Evolutionary conservation across 2,329 filamentous ascomycete species (phyloP), one percentile per base, ranked within the genome.

Genomic region (Colletotrichum falcatum): DNA sequence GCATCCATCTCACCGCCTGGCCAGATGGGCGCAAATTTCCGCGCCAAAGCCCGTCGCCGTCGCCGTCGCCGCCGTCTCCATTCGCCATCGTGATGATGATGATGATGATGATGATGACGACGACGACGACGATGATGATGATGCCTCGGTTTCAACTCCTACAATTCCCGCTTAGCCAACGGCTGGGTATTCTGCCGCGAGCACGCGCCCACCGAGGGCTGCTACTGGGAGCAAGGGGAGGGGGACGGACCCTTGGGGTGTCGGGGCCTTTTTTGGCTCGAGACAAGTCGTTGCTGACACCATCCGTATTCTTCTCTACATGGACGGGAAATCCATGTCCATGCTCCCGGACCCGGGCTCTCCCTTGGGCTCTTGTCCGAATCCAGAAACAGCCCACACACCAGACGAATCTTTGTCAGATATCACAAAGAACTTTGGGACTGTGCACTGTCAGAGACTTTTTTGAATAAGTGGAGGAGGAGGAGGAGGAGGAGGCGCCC

Each of bases 311-410:
- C 33, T 61, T 70, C n/a, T n/a, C n/a, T n/a, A n/a, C n/a, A n/a
- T n/a, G n/a, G 66, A 60, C 56, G 39, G 48, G 59, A 70, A 49
- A 70, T 23, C 66, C 66, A 70, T 61, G 63, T 61, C 66, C 66
- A 61, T 70, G 66, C 33, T 58, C 42, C 66, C 37, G 62, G 55
- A 61, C 62, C 55, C 48, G 49, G 66, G 49, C 49, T 56, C 26
- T 49, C 55, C 66, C 63, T 55, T 48, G 12, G 18, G 23, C 42
- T 46, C 39, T 20, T 51, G 54, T 65, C 62, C 66, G 20, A 35
- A 56, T 49, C 26, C 28, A 37, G 28, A 28, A 44, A 23, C 12
- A n/a, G 44, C 11, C 42, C 62, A 51, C 62, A 51, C 53, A 16
- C 11, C 23, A 37, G 16, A 23, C 20, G 26, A 51, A 61, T 66